Conservation (phyloP, 176 grass and related monocot species). For the Eragrostis curvula region DNA sequence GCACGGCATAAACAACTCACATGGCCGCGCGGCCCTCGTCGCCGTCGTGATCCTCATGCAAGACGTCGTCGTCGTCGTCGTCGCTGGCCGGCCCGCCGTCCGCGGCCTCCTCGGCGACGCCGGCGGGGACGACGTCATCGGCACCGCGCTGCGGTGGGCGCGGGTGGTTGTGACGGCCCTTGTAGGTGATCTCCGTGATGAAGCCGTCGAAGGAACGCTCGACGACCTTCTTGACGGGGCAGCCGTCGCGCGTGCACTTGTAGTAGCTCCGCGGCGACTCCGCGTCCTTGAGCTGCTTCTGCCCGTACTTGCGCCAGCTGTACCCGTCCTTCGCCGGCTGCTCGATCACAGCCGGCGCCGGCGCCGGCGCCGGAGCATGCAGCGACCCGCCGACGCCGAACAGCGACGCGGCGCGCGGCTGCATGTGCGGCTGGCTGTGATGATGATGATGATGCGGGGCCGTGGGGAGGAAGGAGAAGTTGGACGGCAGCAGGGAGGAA, state of each 20-base stretch:
- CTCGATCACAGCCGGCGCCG: constrained; percentile 40
- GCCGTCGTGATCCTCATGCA: constrained; percentile 32
- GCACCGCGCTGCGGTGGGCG: constrained; percentile 1
- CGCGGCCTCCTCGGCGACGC: not conserved
- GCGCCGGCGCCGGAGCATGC: not conserved
- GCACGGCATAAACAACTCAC: constrained; percentile 13
- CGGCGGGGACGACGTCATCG: not conserved
- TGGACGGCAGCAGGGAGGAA: not conserved
- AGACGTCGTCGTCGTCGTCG: constrained; percentile 23
- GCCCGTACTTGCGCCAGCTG: constrained; percentile 85
- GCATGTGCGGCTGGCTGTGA: constrained; percentile 42
- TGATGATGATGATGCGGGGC: not conserved
- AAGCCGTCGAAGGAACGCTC: constrained; percentile 66
- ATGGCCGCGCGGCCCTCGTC: constrained; percentile 10
- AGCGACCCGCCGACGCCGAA: constrained; percentile 26
- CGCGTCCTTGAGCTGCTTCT: constrained; percentile 81
- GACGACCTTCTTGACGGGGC: constrained; percentile 74
- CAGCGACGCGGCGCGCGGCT: constrained; percentile 26
- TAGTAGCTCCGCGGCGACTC: constrained; percentile 82
- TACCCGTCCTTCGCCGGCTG: constrained; percentile 77
- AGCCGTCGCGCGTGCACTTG: constrained; percentile 63
- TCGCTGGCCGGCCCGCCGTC: constrained; percentile 23
- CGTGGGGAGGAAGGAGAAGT: constrained; percentile 20
- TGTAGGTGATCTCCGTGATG: constrained; percentile 83
- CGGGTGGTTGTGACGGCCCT: constrained; percentile 65